phyloP scores from a whole-genome alignment of 2,329 filamentous ascomycete species.

The Eurotiales sp. region DNA sequence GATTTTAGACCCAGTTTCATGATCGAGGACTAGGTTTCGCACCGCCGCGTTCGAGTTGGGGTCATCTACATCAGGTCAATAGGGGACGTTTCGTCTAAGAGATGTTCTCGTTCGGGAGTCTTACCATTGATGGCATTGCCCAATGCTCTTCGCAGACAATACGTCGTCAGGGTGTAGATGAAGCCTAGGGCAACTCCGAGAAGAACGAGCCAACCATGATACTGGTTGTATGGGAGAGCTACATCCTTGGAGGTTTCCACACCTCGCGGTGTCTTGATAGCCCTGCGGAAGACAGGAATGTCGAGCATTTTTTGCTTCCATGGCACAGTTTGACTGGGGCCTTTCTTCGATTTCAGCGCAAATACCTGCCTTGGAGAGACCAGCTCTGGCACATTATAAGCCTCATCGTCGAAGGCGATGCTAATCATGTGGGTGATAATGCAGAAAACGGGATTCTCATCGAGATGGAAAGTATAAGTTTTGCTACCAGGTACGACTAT shows the following conservation, averaged over 20 bases:
- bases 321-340: background rate
- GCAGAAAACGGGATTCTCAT: conserved; percentile 15
- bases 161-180: background rate
- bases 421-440: conserved; percentile 15
- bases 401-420: conserved; percentile 12
- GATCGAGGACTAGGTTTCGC: background rate
- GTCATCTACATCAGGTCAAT: background rate
- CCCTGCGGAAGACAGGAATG: conserved; percentile 1
- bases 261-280: background rate
- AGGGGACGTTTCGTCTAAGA: background rate
- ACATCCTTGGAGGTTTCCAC: background rate
- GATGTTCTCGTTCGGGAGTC: background rate
- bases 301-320: background rate
- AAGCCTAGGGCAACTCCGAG: background rate
- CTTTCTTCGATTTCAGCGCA: background rate
- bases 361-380: conserved; percentile 1
- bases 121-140: conserved; percentile 6
- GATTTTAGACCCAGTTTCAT: background rate
- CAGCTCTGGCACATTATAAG: conserved; percentile 7
- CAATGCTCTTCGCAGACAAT: background rate
- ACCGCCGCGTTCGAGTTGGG: background rate
- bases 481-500: background rate
- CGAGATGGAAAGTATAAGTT: conserved; percentile 2
- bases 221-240: background rate
- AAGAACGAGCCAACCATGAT: background rate